Base-by-base conservation (phyloP, 2,329 filamentous ascomycete species). In the Ramularia endophylla region DNA sequence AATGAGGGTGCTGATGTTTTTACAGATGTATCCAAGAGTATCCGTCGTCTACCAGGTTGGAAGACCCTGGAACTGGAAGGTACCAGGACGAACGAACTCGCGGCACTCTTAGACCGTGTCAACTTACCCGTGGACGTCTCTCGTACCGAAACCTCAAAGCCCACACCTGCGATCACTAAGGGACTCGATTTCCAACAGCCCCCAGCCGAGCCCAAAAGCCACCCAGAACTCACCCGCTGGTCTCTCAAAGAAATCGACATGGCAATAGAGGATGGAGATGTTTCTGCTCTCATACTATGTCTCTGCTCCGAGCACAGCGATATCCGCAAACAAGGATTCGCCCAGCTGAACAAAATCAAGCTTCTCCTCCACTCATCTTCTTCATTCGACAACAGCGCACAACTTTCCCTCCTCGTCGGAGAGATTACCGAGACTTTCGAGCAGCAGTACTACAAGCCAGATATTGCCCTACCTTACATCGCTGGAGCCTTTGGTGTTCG, bases 301-400 rank as follows among this genome's bases (percentile, higher is more conserved):
- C 72, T 95, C 8, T 83, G 79, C 40, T 94, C 88, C 0, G 67
- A 80, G 34, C 80, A 92, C 55, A 69, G 72, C 27, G 83, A 85
- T 60, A 83, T 95, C 50, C 78, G 89, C 36, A 80, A 82, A 46
- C 87, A 95, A 66, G 85, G 87, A 4, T 68, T 84, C 13, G 77
- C 73, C 28, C 83, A 80, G 53, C 71, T 89, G 30, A 70, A 78
- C 37, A 85, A 85, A 59, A 75, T 78, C 35, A 71, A 73, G 63
- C 58, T 63, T 11, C 72, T 67, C 36, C 61, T 79, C 3, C 65
- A 71, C 50, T 84, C 0, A 73, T 77, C 78, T 38, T 89, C 85
- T 0, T 74, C 77, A 1, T 81, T 88, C 54, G 75, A 81, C 33
- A 87, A 94, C 56, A 83, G 81, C 56, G 80, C 86, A 27, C 83